Percentiles rank a stretch among this genome's conserved stretches.
phyloP scores from a whole-genome alignment of 108 stramenopile species.

The Schizochytrium sp. region DNA sequence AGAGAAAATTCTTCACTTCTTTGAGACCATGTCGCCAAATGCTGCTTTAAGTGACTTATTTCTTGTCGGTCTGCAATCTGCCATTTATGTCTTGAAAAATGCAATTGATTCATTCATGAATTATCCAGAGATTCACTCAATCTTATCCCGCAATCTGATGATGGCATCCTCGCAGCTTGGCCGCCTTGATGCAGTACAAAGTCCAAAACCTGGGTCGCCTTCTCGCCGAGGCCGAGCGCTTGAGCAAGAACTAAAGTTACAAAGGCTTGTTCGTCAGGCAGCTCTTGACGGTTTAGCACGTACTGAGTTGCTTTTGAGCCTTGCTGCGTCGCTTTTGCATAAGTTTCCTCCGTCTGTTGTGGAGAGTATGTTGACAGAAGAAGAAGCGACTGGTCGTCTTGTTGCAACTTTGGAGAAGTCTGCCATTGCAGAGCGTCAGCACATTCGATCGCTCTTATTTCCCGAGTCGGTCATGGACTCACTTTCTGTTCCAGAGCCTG shows the following conservation, averaged over 20 bases:
- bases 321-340: constrained; percentile 9
- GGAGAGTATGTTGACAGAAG: constrained; percentile 22
- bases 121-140: constrained; percentile 21
- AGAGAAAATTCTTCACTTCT: constrained; percentile 18
- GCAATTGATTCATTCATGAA: background rate
- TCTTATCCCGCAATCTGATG: background rate
- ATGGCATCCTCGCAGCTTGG: background rate
- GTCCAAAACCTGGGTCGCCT: background rate
- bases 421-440: background rate
- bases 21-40: constrained; percentile 10
- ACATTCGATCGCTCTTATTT: constrained; percentile 21
- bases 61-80: background rate
- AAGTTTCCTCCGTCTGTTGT: constrained; percentile 8
- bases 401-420: constrained; percentile 5
- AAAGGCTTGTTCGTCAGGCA: background rate
- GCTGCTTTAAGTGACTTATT: constrained; percentile 5
- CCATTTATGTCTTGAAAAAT: background rate
- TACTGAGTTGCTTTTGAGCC: background rate
- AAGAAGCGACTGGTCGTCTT: background rate
- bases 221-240: background rate
- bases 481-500: background rate
- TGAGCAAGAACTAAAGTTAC: background rate
- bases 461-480: background rate
- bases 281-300: constrained; percentile 20
- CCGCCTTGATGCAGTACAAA: background rate